phyloP scores from a whole-genome alignment of 371 early-diverging fungal species.

The Actinomucor elegans region DNA sequence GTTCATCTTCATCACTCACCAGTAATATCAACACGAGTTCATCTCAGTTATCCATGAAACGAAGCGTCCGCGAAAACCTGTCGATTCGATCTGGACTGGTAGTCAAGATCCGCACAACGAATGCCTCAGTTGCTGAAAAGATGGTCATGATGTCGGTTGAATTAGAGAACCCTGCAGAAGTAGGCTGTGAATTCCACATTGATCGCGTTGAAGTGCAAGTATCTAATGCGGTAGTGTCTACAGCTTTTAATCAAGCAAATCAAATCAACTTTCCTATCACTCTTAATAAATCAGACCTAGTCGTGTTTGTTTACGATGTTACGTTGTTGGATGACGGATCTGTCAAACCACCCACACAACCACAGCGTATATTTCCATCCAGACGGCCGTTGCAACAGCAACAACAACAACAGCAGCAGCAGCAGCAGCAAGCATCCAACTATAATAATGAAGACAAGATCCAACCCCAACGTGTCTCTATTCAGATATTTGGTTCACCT shows the following conservation, averaged over 20 bases:
- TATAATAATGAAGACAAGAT: slow-evolving; percentile 19
- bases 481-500: slow-evolving; percentile 59
- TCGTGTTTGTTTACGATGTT: slow-evolving; percentile 63
- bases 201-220: slow-evolving; percentile 60
- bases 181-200: slow-evolving; percentile 55
- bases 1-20: slow-evolving; percentile 12
- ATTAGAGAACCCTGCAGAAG: slow-evolving; percentile 61
- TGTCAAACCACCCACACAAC: slow-evolving; percentile 35
- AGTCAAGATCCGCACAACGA: slow-evolving; percentile 67
- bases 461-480: slow-evolving; percentile 59
- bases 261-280: slow-evolving; percentile 44
- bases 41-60: slow-evolving; percentile 39
- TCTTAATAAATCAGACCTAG: slow-evolving; percentile 55
- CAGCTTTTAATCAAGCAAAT: slow-evolving; percentile 31
- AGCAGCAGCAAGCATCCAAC: slow-evolving; percentile 10
- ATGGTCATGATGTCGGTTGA: slow-evolving; percentile 73
- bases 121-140: slow-evolving; percentile 63
- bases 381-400: slow-evolving; percentile 24
- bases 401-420: slow-evolving; percentile 15
- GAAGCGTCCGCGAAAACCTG: slow-evolving; percentile 48
- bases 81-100: slow-evolving; percentile 58
- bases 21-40: slow-evolving; percentile 14
- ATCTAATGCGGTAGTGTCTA: slow-evolving; percentile 57
- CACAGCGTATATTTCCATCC: slow-evolving; percentile 38
- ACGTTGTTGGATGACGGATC: slow-evolving; percentile 59